phyloP scores from a whole-genome alignment of 2,329 filamentous ascomycete species.

The Colletotrichum eleusines region DNA sequence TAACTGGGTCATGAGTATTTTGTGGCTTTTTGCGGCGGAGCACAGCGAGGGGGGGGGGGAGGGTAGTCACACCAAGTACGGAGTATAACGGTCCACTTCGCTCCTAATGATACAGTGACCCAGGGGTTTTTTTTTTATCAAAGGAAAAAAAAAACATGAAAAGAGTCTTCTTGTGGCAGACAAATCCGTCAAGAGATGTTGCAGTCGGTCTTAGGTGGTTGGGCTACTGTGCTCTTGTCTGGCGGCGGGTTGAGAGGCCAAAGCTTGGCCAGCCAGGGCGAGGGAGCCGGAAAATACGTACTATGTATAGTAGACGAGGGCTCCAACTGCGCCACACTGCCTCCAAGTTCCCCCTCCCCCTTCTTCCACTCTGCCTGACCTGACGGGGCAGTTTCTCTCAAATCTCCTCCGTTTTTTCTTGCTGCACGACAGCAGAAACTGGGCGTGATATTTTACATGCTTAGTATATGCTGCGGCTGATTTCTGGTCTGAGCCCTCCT shows the following conservation, averaged over 20 bases:
- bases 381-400: conserved; percentile 32
- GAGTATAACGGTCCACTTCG: neutral
- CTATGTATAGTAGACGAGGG: no score
- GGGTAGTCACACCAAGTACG: no score
- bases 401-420: neutral
- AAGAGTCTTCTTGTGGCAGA: no score
- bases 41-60: neutral
- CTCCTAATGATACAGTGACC: neutral
- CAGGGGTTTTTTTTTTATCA: neutral
- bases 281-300: no score
- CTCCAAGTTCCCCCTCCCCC: neutral
- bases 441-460: no score
- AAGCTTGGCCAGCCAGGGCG: no score
- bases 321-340: conserved; percentile 29
- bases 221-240: neutral
- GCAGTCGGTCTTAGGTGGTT: neutral
- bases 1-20: no score
- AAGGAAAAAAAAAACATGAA: no score
- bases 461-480: conserved; percentile 6
- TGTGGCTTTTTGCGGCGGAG: conserved; percentile 26
- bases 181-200: no score
- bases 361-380: conserved; percentile 35
- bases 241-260: neutral
- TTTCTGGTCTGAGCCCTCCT: conserved; percentile 5
- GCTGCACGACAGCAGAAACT: neutral